phyloP scores from a whole-genome alignment of 768 basidiomycete genomes.

The Hirschioporus abietinus region DNA sequence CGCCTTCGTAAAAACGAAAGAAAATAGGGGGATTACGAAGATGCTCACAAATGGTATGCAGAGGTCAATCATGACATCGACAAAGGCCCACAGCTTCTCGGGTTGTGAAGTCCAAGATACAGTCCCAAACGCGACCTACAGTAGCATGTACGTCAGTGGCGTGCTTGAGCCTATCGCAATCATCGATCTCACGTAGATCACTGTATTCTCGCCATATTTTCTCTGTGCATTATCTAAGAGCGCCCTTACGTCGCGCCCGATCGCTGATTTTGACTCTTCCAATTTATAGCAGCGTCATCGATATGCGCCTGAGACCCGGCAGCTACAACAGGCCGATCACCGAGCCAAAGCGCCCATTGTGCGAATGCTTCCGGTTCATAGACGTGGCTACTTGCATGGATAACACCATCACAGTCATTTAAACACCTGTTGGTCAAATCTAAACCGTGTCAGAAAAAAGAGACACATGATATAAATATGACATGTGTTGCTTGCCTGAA shows the following conservation, averaged over 20 bases:
- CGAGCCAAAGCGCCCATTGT: constrained; percentile 14
- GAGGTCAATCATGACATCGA: constrained; percentile 19
- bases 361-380: constrained; percentile 17
- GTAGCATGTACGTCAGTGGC: no score
- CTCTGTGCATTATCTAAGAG: constrained; percentile 15
- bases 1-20: background rate
- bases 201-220: constrained; percentile 15
- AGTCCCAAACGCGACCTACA: constrained; percentile 23
- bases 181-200: constrained; percentile 17
- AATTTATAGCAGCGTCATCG: background rate
- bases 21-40: background rate
- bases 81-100: constrained; percentile 19
- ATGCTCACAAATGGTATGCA: constrained; percentile 20
- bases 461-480: no score
- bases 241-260: constrained; percentile 9
- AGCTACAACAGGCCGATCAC: constrained; percentile 11
- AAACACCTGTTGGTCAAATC: background rate
- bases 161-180: background rate
- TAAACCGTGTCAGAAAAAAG: background rate
- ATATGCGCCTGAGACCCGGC: constrained; percentile 16
- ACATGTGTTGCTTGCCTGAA: background rate
- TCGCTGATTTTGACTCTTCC: constrained; percentile 13
- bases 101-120: constrained; percentile 18
- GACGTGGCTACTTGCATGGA: constrained; percentile 12
- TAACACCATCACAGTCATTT: constrained; percentile 13